These are phyloP conservation scores for Trichoderma oligosporum DNA, from an alignment of 2,329 filamentous ascomycete species.

Conservation along the genomic window DNA sequence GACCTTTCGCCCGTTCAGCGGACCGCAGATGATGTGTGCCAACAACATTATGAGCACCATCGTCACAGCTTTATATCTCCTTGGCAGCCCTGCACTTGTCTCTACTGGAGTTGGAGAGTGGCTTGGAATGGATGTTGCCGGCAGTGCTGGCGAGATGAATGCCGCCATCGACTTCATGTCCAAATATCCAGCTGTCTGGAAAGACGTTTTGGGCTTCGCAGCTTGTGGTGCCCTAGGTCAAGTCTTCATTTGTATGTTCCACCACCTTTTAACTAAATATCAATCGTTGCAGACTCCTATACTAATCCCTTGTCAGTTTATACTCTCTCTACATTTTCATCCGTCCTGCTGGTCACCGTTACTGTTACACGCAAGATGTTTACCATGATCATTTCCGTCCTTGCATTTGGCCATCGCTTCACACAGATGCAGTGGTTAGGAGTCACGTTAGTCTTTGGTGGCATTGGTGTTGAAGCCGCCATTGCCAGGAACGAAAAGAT, in stretches of 20 bases:
- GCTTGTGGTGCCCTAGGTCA: constrained; percentile 89
- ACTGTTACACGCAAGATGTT: constrained; percentile 99
- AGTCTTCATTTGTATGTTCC: constrained; percentile 86
- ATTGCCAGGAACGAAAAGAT: constrained; percentile 81
- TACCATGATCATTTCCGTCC: constrained; percentile 94
- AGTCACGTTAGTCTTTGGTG: constrained; percentile 88
- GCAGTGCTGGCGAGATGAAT: constrained; percentile 68
- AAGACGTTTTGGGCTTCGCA: constrained; percentile 85
- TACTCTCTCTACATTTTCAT: constrained; percentile 88
- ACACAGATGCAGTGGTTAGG: constrained; percentile 90
- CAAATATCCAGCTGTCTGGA: constrained; percentile 75
- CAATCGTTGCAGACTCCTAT: too few species aligned
- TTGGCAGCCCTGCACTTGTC: constrained; percentile 76
- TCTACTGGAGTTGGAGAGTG: constrained; percentile 61
- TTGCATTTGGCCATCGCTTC: constrained; percentile 88
- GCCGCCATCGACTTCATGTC: constrained; percentile 79
- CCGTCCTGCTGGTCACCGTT: constrained; percentile 87
- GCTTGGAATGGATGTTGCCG: constrained; percentile 62
- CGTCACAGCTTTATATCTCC: constrained; percentile 71
- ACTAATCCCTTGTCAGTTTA: constrained; percentile 59
- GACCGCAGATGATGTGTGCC: constrained; percentile 99
- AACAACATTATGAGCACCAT: constrained; percentile 84
- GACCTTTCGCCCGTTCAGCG: constrained; percentile 74
- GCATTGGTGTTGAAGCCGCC: constrained; percentile 83
- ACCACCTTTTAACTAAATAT: too few species aligned